phyloP scores from a whole-genome alignment of 2,329 filamentous ascomycete species.

The Didymella exigua region DNA sequence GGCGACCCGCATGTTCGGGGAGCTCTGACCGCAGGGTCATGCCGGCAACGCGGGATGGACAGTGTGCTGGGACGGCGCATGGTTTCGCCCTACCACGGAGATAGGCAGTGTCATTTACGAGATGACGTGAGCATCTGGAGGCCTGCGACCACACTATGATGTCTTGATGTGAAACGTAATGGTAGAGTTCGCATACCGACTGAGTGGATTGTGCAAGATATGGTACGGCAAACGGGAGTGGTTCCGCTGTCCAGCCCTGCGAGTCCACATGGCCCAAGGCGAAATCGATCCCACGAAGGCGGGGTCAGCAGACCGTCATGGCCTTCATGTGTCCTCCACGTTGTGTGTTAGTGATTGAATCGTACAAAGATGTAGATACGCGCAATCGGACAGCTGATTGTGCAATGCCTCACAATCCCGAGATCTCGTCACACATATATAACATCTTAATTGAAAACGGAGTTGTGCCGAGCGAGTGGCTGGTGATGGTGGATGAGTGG shows the following conservation, averaged over 20 bases:
- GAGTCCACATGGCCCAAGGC: constrained; percentile 5
- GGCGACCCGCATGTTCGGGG: constrained; percentile 17
- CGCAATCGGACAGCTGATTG: constrained; percentile 8
- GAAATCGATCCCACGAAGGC: constrained; percentile 8
- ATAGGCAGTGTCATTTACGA: background rate
- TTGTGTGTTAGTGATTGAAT: constrained; percentile 4
- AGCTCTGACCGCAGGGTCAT: constrained; percentile 17
- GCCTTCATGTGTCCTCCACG: constrained; percentile 8
- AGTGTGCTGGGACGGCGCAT: constrained; percentile 11
- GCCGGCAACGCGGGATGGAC: constrained; percentile 16
- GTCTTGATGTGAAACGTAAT: background rate
- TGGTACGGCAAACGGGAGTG: constrained; percentile 12
- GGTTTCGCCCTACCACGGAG: background rate
- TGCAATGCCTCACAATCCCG: background rate
- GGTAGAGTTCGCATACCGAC: background rate
- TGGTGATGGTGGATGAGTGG: background rate
- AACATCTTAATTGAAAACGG: background rate
- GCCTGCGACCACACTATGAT: constrained; percentile 2
- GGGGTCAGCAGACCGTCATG: constrained; percentile 18
- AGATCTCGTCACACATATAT: constrained; percentile 1
- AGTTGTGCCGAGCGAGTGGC: background rate
- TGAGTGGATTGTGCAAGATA: background rate
- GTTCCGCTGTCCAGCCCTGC: constrained; percentile 16
- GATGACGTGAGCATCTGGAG: background rate
- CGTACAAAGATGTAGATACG: constrained; percentile 12